Evolutionary conservation across 2,329 filamentous ascomycete genomes (phyloP).

Genomic region (Juglanconis sp.): DNA sequence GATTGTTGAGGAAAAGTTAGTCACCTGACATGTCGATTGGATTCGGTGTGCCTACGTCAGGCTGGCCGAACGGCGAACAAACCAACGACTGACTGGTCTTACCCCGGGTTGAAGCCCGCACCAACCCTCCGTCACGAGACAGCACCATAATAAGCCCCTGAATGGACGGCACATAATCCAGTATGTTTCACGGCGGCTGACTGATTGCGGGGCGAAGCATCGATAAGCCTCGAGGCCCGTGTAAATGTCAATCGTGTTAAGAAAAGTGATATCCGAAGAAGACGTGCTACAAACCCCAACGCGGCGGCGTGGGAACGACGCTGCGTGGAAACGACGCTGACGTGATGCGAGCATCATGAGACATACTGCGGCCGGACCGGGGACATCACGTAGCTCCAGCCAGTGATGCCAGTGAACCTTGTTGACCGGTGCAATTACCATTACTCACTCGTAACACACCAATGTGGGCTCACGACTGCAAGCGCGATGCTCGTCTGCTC

Average conservation of each 20-base stretch:
- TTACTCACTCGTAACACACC: not conserved
- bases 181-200: not conserved
- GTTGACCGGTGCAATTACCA: not conserved
- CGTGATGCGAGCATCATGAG: not conserved
- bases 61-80: not conserved
- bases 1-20: not conserved
- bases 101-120: not conserved
- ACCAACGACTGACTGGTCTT: not conserved
- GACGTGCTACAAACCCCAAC: too few species aligned
- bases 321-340: too few species aligned
- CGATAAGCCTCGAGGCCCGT: not conserved
- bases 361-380: not conserved
- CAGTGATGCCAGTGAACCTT: too few species aligned
- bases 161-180: not conserved
- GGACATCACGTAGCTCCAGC: not conserved
- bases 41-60: not conserved
- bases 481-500: not conserved
- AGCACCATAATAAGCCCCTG: not conserved
- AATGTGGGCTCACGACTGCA: not conserved
- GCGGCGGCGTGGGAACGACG: too few species aligned
- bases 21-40: not conserved
- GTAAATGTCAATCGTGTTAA: not conserved
- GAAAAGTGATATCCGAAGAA: too few species aligned
- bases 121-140: not conserved
- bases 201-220: not conserved